A percentile compares a stretch with the other conserved stretches of the same genome.
Conservation (phyloP, 2,329 filamentous ascomycete species). For the Fusarium sp. region DNA sequence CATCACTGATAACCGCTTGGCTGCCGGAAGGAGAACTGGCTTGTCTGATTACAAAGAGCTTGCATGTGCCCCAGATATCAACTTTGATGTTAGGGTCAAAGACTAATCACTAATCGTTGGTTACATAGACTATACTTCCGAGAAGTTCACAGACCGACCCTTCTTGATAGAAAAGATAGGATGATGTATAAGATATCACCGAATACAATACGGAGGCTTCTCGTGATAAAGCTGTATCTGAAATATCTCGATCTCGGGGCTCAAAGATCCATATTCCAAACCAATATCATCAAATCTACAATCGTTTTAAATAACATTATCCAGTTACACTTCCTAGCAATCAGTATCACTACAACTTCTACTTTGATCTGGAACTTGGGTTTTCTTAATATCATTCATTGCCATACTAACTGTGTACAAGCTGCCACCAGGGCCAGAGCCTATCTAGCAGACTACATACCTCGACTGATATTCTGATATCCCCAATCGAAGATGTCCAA, state of each 20-base stretch:
- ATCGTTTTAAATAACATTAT: neutral
- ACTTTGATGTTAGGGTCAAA: neutral
- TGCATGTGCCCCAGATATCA: neutral
- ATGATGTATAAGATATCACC: neutral
- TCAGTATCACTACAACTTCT: neutral
- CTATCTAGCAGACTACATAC: neutral
- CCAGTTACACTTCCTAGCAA: neutral
- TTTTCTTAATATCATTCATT: neutral
- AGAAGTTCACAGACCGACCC: neutral
- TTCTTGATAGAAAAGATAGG: neutral
- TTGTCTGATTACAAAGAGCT: conserved; percentile 38
- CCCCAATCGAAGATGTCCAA: conserved; percentile 25
- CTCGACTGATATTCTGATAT: conserved; percentile 6
- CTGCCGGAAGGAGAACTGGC: conserved; percentile 45
- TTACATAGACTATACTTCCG: conserved; percentile 3
- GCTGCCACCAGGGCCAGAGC: conserved; percentile 19
- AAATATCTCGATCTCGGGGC: neutral
- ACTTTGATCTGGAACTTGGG: neutral
- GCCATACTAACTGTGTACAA: neutral
- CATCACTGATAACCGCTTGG: conserved; percentile 44
- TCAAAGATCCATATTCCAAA: neutral
- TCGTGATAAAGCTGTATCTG: neutral
- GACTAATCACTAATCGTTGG: conserved; percentile 32
- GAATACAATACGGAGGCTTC: neutral
- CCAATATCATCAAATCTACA: neutral